phyloP scores from a whole-genome alignment of 106 monocot genomes.

The Agapanthus africanus region DNA sequence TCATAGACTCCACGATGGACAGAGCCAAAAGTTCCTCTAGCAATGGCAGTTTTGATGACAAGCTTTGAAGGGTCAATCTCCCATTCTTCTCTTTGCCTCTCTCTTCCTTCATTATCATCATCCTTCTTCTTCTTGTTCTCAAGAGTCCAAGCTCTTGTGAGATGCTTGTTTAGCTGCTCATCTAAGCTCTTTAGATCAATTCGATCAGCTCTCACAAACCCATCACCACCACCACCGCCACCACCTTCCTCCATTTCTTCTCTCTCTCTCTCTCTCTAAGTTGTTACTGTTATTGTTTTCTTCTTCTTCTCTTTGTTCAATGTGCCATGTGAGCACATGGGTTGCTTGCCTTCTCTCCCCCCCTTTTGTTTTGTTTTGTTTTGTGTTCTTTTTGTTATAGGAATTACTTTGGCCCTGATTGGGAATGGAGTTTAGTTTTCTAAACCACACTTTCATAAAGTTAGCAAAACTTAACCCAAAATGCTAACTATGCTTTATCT shows the following conservation, averaged over 20 bases:
- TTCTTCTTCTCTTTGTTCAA: slow-evolving; percentile 8
- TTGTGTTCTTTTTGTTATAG: too few species aligned
- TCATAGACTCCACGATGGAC: slow-evolving; percentile 88
- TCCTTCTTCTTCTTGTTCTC: slow-evolving; percentile 56
- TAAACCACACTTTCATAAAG: too few species aligned
- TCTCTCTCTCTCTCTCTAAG: slow-evolving; percentile 1
- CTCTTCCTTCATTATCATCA: slow-evolving; percentile 39
- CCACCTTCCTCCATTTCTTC: background rate
- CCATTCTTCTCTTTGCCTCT: slow-evolving; percentile 61
- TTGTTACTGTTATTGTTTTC: slow-evolving; percentile 1
- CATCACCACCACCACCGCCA: slow-evolving; percentile 36
- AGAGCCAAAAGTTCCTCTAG: slow-evolving; percentile 82
- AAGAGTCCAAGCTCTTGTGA: slow-evolving; percentile 43
- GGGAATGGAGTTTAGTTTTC: too few species aligned
- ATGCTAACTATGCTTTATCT: too few species aligned
- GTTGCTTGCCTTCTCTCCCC: too few species aligned
- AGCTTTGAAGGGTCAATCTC: slow-evolving; percentile 79
- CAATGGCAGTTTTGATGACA: slow-evolving; percentile 67
- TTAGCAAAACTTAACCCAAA: too few species aligned
- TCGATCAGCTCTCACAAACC: slow-evolving; percentile 78
- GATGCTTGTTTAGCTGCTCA: slow-evolving; percentile 79
- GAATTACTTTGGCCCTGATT: too few species aligned
- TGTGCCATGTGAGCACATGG: slow-evolving; percentile 41
- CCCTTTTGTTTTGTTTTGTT: too few species aligned
- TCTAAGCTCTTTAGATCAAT: slow-evolving; percentile 90